Conservation (phyloP, 2,329 filamentous ascomycete species). For the Zymoseptoria passerinii region DNA sequence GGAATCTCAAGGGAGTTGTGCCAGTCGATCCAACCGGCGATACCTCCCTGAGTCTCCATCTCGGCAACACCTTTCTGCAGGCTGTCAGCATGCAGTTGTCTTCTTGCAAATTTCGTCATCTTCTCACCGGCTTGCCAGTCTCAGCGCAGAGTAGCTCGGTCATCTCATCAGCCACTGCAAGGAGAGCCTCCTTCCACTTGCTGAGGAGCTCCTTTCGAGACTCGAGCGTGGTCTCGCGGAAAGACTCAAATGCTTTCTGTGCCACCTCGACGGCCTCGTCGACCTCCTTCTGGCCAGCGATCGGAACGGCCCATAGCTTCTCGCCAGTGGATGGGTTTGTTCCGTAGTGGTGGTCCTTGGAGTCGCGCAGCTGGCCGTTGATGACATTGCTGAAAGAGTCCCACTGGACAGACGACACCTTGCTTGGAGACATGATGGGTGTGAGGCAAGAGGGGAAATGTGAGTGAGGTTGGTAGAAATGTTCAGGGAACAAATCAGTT, state of each 20-base stretch:
- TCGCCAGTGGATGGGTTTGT: constrained; percentile 30
- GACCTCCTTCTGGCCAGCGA: constrained; percentile 32
- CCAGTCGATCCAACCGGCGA: constrained; percentile 31
- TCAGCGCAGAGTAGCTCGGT: constrained; percentile 29
- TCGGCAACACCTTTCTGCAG: constrained; percentile 34
- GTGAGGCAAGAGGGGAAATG: neutral
- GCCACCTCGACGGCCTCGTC: constrained; percentile 32
- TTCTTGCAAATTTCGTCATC: neutral
- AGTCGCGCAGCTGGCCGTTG: constrained; percentile 29
- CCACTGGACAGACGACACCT: constrained; percentile 32
- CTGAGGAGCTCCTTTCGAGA: constrained; percentile 31
- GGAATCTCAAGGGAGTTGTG: constrained; percentile 31
- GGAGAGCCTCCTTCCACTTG: constrained; percentile 28
- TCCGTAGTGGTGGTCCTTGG: constrained; percentile 28
- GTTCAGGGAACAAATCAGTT: neutral
- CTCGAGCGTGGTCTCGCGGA: constrained; percentile 26
- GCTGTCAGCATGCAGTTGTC: constrained; percentile 5
- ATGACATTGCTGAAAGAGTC: constrained; percentile 34
- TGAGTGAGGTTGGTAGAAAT: neutral
- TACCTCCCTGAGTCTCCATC: constrained; percentile 32
- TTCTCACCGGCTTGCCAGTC: constrained; percentile 33
- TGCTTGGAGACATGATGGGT: constrained; percentile 38
- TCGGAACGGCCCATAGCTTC: constrained; percentile 31
- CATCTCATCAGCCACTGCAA: constrained; percentile 29
- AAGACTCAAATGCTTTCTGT: constrained; percentile 31